These are phyloP conservation scores for Blepharisma undulans DNA, from an alignment of 169 alveolate species.

Conservation along the genomic window DNA sequence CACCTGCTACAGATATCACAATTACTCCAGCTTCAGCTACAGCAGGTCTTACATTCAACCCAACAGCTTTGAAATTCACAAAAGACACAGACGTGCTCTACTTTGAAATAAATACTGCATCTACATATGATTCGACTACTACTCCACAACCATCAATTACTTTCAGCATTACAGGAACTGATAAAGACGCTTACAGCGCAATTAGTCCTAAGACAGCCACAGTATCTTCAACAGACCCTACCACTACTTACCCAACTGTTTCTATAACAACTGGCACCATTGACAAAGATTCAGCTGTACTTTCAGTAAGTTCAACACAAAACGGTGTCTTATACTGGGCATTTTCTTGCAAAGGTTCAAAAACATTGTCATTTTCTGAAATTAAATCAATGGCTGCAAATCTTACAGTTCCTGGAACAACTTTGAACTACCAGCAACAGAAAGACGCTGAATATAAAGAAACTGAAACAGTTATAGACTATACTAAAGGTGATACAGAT, in stretches of 20 bases:
- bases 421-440: neutral
- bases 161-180: neutral
- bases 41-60: neutral
- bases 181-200: neutral
- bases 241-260: neutral
- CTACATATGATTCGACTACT: neutral
- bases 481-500: neutral
- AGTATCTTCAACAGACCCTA: neutral
- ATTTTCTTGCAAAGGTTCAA: neutral
- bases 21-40: neutral
- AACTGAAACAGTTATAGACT: neutral
- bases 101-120: neutral
- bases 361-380: neutral
- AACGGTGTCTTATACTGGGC: neutral
- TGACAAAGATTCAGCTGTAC: neutral
- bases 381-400: neutral
- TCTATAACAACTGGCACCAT: neutral
- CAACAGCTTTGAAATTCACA: neutral
- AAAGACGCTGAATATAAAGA: neutral
- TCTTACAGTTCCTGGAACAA: neutral
- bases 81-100: neutral
- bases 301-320: neutral
- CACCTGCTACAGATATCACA: neutral
- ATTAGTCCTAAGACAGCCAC: neutral
- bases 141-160: neutral